Evolutionary conservation across 2,329 filamentous ascomycete genomes (phyloP).

Genomic region (Aspergillus sp.): DNA sequence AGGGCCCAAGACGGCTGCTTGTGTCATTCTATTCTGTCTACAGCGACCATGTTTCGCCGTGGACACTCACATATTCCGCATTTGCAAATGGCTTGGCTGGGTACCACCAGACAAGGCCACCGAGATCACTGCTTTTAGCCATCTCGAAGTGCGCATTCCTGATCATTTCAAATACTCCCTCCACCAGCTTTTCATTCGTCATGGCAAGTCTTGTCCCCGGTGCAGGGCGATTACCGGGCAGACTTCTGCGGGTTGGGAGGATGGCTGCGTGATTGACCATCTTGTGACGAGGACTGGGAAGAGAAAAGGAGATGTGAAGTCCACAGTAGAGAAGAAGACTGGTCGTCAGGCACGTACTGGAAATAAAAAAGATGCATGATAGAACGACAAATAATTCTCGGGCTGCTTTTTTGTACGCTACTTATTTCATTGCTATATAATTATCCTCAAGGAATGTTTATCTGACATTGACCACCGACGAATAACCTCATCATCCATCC

Average conservation of each 20-base stretch:
- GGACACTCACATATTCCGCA: slow-evolving; percentile 62
- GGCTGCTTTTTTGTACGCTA: neutral
- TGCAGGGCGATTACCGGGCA: slow-evolving; percentile 59
- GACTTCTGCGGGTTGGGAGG: slow-evolving; percentile 58
- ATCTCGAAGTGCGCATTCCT: slow-evolving; percentile 58
- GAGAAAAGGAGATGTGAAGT: slow-evolving; percentile 29
- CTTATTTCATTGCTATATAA: neutral
- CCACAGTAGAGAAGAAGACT: slow-evolving; percentile 3
- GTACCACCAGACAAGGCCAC: slow-evolving; percentile 46
- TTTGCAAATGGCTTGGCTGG: slow-evolving; percentile 60
- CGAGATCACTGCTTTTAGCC: slow-evolving; percentile 50
- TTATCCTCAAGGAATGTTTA: no score
- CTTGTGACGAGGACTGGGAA: slow-evolving; percentile 54
- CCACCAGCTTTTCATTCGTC: slow-evolving; percentile 58
- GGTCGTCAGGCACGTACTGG: neutral
- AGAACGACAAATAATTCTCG: neutral
- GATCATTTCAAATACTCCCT: slow-evolving; percentile 60
- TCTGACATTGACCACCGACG: no score
- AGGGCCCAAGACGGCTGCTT: slow-evolving; percentile 62
- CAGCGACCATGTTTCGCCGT: slow-evolving; percentile 61
- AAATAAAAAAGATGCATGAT: neutral
- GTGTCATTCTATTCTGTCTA: slow-evolving; percentile 61
- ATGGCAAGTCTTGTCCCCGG: slow-evolving; percentile 58
- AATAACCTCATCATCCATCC: no score
- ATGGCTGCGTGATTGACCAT: slow-evolving; percentile 61